Evolutionary conservation across 495 filamentous ascomycete genomes (phyloP).

Genomic region (Neurospora terricola): DNA sequence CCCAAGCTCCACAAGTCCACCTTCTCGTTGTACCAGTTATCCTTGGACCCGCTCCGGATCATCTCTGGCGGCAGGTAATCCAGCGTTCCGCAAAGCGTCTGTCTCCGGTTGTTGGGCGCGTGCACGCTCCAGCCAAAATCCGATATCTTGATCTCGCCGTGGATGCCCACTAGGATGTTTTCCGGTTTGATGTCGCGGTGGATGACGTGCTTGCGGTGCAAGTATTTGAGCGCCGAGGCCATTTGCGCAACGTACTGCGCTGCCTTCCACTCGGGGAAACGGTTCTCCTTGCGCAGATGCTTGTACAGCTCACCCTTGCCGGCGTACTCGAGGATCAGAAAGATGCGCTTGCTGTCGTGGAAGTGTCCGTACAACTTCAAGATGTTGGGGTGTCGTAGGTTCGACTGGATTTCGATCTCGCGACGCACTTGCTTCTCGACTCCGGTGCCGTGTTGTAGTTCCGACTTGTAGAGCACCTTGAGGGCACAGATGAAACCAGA

Average conservation of each 20-base stretch:
- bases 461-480: slow-evolving; percentile 92
- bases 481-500: slow-evolving; percentile 91
- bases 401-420: slow-evolving; percentile 96
- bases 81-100: slow-evolving; percentile 94
- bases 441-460: slow-evolving; percentile 73
- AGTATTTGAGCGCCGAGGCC: slow-evolving; percentile 82
- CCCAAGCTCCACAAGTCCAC: slow-evolving; percentile 95
- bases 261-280: slow-evolving; percentile 93
- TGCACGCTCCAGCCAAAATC: slow-evolving; percentile 99
- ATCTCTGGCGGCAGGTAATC: slow-evolving; percentile 98
- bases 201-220: slow-evolving; percentile 97
- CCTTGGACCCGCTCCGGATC: slow-evolving; percentile 67
- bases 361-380: slow-evolving; percentile 91
- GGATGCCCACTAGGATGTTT: slow-evolving; percentile 94
- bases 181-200: slow-evolving; percentile 98
- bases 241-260: slow-evolving; percentile 98
- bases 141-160: slow-evolving; percentile 96
- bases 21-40: slow-evolving; percentile 87
- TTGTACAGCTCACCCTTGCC: slow-evolving; percentile 96
- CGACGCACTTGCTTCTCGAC: slow-evolving; percentile 96
- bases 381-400: slow-evolving; percentile 93
- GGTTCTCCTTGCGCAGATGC: slow-evolving; percentile 76
- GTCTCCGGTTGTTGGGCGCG: slow-evolving; percentile 85
- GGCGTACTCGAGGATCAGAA: slow-evolving; percentile 92
- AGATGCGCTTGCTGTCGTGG: slow-evolving; percentile 92